Base-by-base conservation (phyloP, 73 alveolate species). In the Tetrahymena malaccensis region DNA sequence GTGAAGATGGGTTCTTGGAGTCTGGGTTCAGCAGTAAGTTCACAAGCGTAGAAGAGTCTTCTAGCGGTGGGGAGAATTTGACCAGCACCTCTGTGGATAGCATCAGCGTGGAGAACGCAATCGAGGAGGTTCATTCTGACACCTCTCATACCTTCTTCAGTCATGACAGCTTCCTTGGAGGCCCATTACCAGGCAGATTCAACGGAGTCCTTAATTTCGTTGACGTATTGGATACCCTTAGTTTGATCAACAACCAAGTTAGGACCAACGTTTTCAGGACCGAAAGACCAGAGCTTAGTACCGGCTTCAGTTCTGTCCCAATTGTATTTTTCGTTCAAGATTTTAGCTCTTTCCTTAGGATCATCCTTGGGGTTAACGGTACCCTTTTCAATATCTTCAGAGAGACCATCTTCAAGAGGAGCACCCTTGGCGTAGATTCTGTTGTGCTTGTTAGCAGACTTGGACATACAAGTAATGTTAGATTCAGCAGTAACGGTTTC, bases 71-170 rank as follows among this genome's bases (percentile, higher is more conserved):
- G 99, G 97, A 99, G 98, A 97, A 99, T 98, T 98, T 99, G 99
- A 55, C 99, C 99, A 50, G 99, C 99, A 94, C 99, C 99, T 98
- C 99, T 98, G 98, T 99, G 99, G 95, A 98, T 98, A 55, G 99
- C 99, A 96, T 99, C 99, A 85, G 99, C 98, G 96, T 99, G 99
- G 93, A 98, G 97, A 95, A 97, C 98, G 93, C 94, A 96, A 96
- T 98, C 99, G 85, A 95, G 94, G 56, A 99, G 96, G 98, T 99
- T 99, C 98, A 99, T 97, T 96, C 99, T 98, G 94, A 99, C 97
- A 96, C 99, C 99, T 98, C 99, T 98, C 99, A 98, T 96, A 98
- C 96, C 97, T 97, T 99, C 99, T 94, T 99, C 99, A 85, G 99
- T 98, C 97, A 99, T 96, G 94, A 97, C 99, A 27, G 99, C 99